A percentile compares a stretch with the other conserved stretches of the same genome.
These are phyloP conservation scores for Komagataella pastoris DNA, from an alignment of 805 yeast genomes.

Conservation along the genomic window DNA sequence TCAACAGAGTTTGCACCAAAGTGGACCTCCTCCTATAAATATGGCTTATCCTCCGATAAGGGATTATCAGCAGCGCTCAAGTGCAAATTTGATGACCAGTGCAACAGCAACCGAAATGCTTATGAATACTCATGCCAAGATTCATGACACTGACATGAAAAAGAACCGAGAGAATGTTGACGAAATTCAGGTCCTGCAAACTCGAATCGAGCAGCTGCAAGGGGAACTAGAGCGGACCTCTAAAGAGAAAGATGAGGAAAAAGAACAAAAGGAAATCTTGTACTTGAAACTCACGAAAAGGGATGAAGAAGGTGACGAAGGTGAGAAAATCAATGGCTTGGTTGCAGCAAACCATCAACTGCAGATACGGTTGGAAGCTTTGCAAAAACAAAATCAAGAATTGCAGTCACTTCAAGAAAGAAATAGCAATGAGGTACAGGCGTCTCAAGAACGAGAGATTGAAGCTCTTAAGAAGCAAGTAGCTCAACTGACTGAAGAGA, in stretches of 20 bases:
- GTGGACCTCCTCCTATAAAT: background rate
- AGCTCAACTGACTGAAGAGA: slow-evolving; percentile 4
- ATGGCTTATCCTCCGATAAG: background rate
- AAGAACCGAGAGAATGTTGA: background rate
- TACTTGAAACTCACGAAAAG: background rate
- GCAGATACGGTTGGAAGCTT: background rate
- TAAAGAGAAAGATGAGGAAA: background rate
- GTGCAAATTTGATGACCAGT: slow-evolving; percentile 6
- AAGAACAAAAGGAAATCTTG: background rate
- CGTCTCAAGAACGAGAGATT: background rate
- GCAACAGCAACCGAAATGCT: slow-evolving; percentile 2
- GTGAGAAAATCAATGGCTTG: background rate
- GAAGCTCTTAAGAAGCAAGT: background rate
- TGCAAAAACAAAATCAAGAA: background rate
- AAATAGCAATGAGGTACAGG: background rate
- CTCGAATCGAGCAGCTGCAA: background rate
- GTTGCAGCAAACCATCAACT: slow-evolving; percentile 4
- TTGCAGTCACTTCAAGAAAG: slow-evolving; percentile 1
- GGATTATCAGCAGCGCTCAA: background rate
- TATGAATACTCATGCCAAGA: background rate
- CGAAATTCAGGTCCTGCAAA: background rate
- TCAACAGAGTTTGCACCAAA: slow-evolving; percentile 49
- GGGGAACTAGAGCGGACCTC: background rate
- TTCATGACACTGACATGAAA: background rate
- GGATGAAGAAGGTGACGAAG: background rate